Base-by-base conservation (phyloP, 352 stramenopile species). In the Pythium grandisporangium region DNA sequence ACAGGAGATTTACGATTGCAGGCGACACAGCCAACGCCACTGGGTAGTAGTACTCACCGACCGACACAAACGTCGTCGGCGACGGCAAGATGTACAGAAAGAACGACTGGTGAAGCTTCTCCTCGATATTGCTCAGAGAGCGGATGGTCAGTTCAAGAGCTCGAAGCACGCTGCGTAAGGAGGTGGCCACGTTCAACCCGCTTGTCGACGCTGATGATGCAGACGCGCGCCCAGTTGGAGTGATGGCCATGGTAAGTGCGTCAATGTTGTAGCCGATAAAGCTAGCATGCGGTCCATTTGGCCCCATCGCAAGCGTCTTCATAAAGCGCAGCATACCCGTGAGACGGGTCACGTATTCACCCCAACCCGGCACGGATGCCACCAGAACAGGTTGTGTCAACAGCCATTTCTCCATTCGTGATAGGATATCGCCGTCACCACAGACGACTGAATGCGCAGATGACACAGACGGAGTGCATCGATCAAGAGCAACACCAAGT, bases 231-330 rank as follows among this genome's bases (percentile, higher is more conserved):
- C n/a, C n/a, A n/a, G n/a, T n/a, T n/a, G n/a, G n/a, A n/a, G n/a
- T n/a, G 53, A 61, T 24, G 23, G 64, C n/a, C 10, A 90, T 49
- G 1, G 79, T 90, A 52, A 92, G 71, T 17, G 67, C 77, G 51
- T 92, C 79, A 32, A 92, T 89, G 42, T 92, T 92, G 57, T 92
- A 89, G 48, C 74, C 64, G 51, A 92, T 83, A 26, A 90, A 92
- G 35, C 71, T 78, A 7, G 74, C 79, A 24, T 92, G 79, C 2
- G 69, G 61, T 0, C 79, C 79, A 2, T 67, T 75, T 3, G 79
- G 72, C 7, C 79, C 79, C 0, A 42, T 67, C 3, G 72, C 67
- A 6, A 92, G 42, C 4, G 73, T 78, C 45, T 63, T 69, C 74
- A 92, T 92, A 50, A 92, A 92, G 25, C 78, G 70, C 39, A 92